Percentiles rank a stretch among this genome's conserved stretches.
phyloP scores from a whole-genome alignment of 148 eudicot genomes.

The Persicaria tinctoria region DNA sequence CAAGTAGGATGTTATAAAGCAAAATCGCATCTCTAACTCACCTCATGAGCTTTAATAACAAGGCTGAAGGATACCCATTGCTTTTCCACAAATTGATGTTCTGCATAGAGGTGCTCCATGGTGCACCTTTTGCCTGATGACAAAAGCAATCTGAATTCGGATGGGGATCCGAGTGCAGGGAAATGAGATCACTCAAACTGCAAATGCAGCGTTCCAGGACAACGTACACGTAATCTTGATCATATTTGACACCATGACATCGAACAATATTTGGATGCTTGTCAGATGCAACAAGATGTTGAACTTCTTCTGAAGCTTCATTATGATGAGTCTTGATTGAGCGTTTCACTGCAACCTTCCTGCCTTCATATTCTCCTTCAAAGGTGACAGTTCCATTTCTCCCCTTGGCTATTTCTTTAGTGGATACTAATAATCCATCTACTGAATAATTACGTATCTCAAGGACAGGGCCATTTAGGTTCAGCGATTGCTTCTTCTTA shows the following conservation, averaged over 20 bases:
- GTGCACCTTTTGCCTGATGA: too few relatives aligned
- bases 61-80: conserved; percentile 73
- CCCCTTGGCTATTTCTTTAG: conserved; percentile 74
- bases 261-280: conserved; percentile 80
- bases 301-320: conserved; percentile 77
- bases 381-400: conserved; percentile 85
- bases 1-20: too few relatives aligned
- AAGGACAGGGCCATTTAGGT: background rate
- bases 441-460: conserved; percentile 38
- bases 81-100: conserved; percentile 55
- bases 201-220: conserved; percentile 77
- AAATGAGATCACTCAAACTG: conserved; percentile 59
- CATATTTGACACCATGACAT: conserved; percentile 76
- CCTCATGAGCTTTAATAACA: conserved; percentile 80
- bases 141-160: background rate
- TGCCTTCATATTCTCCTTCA: conserved; percentile 84
- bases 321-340: conserved; percentile 69
- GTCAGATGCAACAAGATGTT: conserved; percentile 80
- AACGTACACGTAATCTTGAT: conserved; percentile 69
- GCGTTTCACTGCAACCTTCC: conserved; percentile 88
- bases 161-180: background rate
- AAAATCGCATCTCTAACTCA: conserved; percentile 19
- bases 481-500: background rate
- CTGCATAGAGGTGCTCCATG: background rate
- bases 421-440: conserved; percentile 50